Evolutionary conservation across 2,329 filamentous ascomycete genomes (phyloP).

Genomic region (Chaetomiaceae sp.): DNA sequence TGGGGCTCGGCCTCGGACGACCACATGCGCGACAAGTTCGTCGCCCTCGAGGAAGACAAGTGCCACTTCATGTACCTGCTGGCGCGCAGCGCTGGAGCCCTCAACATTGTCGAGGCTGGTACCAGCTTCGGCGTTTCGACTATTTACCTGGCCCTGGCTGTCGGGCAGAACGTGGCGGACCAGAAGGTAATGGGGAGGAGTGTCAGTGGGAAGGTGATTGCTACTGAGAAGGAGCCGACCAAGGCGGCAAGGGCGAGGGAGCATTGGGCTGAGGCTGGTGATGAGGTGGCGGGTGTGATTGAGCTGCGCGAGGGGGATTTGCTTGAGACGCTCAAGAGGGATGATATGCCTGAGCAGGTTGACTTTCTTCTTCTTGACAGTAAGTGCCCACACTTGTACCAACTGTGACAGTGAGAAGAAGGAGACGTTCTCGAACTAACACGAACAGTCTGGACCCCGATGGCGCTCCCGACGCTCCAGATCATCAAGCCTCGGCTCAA

Average conservation of each 20-base stretch:
- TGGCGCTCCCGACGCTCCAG: constrained; percentile 36
- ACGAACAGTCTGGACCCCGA: constrained; percentile 28
- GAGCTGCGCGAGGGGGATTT: constrained; percentile 56
- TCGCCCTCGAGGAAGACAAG: constrained; percentile 57
- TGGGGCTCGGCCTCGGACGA: constrained; percentile 6
- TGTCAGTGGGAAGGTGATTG: constrained; percentile 46
- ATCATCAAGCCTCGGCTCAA: constrained; percentile 32
- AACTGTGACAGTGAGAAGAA: background rate
- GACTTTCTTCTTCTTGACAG: constrained; percentile 58
- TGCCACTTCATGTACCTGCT: constrained; percentile 54
- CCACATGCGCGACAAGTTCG: constrained; percentile 46
- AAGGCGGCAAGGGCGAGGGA: constrained; percentile 50
- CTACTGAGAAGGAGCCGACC: constrained; percentile 53
- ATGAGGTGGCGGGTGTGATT: constrained; percentile 45
- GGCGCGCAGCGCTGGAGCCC: constrained; percentile 43
- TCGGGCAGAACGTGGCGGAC: constrained; percentile 40
- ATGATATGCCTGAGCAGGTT: constrained; percentile 42
- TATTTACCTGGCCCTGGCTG: constrained; percentile 57
- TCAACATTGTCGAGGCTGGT: constrained; percentile 54
- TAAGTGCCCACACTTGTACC: constrained; percentile 35
- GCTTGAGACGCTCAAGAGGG: constrained; percentile 48
- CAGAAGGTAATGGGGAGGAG: background rate
- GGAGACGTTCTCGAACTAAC: background rate
- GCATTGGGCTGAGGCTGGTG: constrained; percentile 50
- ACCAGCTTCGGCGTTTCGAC: constrained; percentile 60